Conservation (phyloP, 768 basidiomycete genomes). For the Daedaleopsis sinensis region DNA sequence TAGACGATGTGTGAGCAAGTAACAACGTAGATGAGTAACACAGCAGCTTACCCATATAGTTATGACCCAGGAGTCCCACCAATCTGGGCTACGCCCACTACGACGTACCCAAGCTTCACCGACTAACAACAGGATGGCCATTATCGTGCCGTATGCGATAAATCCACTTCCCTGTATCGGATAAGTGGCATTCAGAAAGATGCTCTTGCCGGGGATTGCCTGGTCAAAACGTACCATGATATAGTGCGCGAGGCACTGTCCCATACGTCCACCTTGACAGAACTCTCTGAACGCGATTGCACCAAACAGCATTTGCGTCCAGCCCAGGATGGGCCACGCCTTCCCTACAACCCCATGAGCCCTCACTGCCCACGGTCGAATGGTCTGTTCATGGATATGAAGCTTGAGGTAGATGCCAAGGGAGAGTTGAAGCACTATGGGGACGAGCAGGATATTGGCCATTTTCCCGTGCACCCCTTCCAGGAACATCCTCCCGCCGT, state of each 20-base stretch:
- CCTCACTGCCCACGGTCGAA: slow-evolving; percentile 71
- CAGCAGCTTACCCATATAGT: slow-evolving; percentile 50
- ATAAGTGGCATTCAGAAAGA: background rate
- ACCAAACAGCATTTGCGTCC: slow-evolving; percentile 90
- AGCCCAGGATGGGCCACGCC: slow-evolving; percentile 80
- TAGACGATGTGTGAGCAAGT: background rate
- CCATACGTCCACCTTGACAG: slow-evolving; percentile 75
- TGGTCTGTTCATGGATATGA: slow-evolving; percentile 79
- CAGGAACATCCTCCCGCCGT: slow-evolving; percentile 78
- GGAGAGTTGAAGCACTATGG: slow-evolving; percentile 65
- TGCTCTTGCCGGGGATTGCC: background rate
- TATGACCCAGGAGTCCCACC: slow-evolving; percentile 79
- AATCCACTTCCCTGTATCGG: slow-evolving; percentile 72
- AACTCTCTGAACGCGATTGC: slow-evolving; percentile 74
- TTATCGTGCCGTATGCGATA: slow-evolving; percentile 82
- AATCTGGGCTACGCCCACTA: slow-evolving; percentile 77
- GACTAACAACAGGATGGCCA: slow-evolving; percentile 75
- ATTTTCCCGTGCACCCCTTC: slow-evolving; percentile 73
- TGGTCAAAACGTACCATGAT: slow-evolving; percentile 56
- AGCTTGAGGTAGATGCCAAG: slow-evolving; percentile 91
- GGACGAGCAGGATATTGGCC: slow-evolving; percentile 64
- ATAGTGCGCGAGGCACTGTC: slow-evolving; percentile 88
- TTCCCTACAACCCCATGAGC: slow-evolving; percentile 84
- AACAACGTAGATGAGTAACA: background rate
- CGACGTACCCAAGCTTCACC: slow-evolving; percentile 79